These are phyloP conservation scores for Volvariella volvacea DNA, from an alignment of 1,284 basidiomycete species.

Conservation along the genomic window DNA sequence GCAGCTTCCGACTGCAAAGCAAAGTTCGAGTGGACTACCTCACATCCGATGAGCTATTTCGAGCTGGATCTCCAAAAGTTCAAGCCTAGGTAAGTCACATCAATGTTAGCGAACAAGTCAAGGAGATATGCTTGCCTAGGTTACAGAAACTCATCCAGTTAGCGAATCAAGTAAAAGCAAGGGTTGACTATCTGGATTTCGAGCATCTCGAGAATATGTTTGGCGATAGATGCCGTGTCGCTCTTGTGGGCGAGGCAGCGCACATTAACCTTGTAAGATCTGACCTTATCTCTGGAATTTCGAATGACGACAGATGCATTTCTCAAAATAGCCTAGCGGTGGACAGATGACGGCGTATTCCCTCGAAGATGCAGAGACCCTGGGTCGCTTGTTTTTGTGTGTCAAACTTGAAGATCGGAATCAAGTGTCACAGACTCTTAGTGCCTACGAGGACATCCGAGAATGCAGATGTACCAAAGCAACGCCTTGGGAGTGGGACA, in stretches of 20 bases:
- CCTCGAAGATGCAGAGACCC: conserved; percentile 48
- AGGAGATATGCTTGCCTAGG: too few relatives aligned
- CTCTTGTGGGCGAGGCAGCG: conserved; percentile 44
- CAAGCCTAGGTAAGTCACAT: too few relatives aligned
- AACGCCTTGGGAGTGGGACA: conserved; percentile 31
- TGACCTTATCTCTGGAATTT: background rate
- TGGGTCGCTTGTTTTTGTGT: conserved; percentile 42
- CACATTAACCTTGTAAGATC: conserved; percentile 37
- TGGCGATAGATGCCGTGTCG: conserved; percentile 38
- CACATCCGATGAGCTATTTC: too few relatives aligned
- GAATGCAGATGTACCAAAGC: conserved; percentile 32
- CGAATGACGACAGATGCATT: background rate
- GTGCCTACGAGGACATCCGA: conserved; percentile 43
- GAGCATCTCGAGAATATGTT: conserved; percentile 35
- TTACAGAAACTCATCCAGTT: too few relatives aligned
- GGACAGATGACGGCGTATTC: conserved; percentile 29
- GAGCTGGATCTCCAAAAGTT: conserved; percentile 22
- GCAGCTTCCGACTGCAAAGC: too few relatives aligned
- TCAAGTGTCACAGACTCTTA: conserved; percentile 37
- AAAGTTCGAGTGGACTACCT: too few relatives aligned
- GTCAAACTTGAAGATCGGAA: conserved; percentile 29
- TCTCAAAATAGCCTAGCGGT: conserved; percentile 29
- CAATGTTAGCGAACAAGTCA: too few relatives aligned
- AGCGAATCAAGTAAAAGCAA: too few relatives aligned
- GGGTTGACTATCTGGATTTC: too few relatives aligned